Conservation (phyloP, 441 rosid species). For the Brassica balearica region DNA sequence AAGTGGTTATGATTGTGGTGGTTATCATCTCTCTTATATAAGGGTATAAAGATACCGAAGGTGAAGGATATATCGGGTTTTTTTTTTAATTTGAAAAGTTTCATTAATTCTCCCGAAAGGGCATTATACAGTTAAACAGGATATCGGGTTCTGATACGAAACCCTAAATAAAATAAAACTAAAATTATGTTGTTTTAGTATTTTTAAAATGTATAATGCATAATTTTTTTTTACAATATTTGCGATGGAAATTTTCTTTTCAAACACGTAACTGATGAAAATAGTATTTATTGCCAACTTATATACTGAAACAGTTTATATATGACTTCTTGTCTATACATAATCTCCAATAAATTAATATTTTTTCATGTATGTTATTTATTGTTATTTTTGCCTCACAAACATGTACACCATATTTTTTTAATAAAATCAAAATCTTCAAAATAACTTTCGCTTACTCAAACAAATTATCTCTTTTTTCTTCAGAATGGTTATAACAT, state of each 20-base stretch:
- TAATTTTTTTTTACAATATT: too few relatives aligned
- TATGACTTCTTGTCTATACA: background rate
- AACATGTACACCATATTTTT: too few relatives aligned
- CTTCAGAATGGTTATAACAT: too few relatives aligned
- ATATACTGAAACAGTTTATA: background rate
- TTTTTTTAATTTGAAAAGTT: too few relatives aligned
- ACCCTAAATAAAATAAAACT: background rate
- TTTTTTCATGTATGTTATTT: too few relatives aligned
- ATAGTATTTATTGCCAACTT: background rate
- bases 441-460: too few relatives aligned
- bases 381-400: too few relatives aligned
- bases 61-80: background rate
- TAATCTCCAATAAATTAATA: too few relatives aligned
- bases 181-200: background rate
- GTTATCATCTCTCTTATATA: background rate
- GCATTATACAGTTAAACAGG: background rate
- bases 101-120: too few relatives aligned
- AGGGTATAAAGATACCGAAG: background rate
- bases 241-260: too few relatives aligned
- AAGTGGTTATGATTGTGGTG: background rate
- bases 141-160: background rate
- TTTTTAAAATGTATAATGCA: background rate
- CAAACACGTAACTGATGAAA: background rate
- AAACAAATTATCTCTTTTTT: too few relatives aligned
- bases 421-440: too few relatives aligned